These are phyloP conservation scores for Entophlyctis luteolus DNA, from an alignment of 192 early-diverging fungal species.

Conservation along the genomic window DNA sequence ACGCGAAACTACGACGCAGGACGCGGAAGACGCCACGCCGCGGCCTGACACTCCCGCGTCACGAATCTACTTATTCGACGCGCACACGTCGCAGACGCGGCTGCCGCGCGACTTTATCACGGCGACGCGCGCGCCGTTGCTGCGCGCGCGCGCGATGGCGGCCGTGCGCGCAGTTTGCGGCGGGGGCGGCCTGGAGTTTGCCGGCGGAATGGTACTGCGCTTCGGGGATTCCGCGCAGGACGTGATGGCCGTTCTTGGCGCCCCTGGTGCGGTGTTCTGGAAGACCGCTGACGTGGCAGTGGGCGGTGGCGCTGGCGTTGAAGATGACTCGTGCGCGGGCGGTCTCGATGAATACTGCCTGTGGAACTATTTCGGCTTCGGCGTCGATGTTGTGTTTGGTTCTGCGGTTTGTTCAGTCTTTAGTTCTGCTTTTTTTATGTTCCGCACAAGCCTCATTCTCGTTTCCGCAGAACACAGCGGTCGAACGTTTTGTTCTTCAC, in stretches of 20 bases:
- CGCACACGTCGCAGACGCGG: neutral
- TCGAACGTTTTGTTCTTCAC: neutral
- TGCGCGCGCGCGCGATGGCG: neutral
- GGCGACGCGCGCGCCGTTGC: neutral
- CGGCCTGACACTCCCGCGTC: neutral
- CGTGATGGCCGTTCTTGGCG: neutral
- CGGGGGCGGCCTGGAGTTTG: neutral
- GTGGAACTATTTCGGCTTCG: slow-evolving; percentile 16
- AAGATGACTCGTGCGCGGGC: too few species aligned
- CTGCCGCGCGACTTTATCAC: neutral
- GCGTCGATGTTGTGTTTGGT: slow-evolving; percentile 16
- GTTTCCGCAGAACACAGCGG: neutral
- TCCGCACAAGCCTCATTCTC: neutral
- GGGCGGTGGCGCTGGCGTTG: neutral
- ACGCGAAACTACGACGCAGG: neutral
- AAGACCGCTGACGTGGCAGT: neutral
- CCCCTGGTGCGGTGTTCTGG: neutral
- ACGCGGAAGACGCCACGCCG: neutral
- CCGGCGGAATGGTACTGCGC: neutral
- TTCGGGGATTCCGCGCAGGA: slow-evolving; percentile 1
- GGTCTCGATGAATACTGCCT: neutral
- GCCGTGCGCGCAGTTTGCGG: slow-evolving; percentile 1
- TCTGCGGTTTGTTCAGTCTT: too few species aligned
- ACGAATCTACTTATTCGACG: slow-evolving; percentile 15
- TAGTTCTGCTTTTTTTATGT: too few species aligned